Base-by-base conservation (phyloP, 2,329 filamentous ascomycete genomes). In the Cercospora beticola region DNA sequence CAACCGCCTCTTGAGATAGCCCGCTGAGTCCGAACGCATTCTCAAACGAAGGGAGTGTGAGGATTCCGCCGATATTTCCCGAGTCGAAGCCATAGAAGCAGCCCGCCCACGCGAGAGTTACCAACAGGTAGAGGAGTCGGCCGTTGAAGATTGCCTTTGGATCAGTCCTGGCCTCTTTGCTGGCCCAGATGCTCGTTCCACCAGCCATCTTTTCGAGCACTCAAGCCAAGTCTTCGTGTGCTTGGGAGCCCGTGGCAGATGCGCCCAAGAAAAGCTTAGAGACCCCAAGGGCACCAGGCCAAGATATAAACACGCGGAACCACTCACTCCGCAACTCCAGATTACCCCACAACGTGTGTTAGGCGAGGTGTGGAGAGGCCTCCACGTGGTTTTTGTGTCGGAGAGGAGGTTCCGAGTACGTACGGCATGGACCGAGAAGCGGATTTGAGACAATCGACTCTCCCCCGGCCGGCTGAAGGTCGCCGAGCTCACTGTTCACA, bases 41-140 rank as follows among this genome's bases (percentile, higher is more conserved):
- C n/a, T 71, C 69, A 43, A 71, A 71, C 5, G 69, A 71, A 49
- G 69, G 69, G 16, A 71, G 54, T 9, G 67, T 70, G 28, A 71
- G 54, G 31, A 71, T 71, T 9, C 69, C 69, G 30, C 69, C 69
- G 21, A 71, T 71, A 18, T 71, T 71, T 3, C 69, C 69, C n/a
- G 67, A 67, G 26, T 71, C 69, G 68, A 71, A 71, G 6, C 69
- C 69, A 57, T 71, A 71, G 58, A 71, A 69, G 64, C 66, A 68
- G 18, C 67, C 69, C n/a, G 69, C 69, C 67, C 64, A 69, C 4
- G 69, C 69, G n/a, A 71, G 16, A 0, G 69, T 71, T 12, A 71
- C 58, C 1, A 71, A 62, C 9, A 71, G 52, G 52, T 70, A 71
- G 7, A 71, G 40, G 5, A 71, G 63, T 23, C 69, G 62, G 12